Evolutionary conservation across 345 rosid genomes (phyloP).

Genomic region (Eucalyptus polybractea): DNA sequence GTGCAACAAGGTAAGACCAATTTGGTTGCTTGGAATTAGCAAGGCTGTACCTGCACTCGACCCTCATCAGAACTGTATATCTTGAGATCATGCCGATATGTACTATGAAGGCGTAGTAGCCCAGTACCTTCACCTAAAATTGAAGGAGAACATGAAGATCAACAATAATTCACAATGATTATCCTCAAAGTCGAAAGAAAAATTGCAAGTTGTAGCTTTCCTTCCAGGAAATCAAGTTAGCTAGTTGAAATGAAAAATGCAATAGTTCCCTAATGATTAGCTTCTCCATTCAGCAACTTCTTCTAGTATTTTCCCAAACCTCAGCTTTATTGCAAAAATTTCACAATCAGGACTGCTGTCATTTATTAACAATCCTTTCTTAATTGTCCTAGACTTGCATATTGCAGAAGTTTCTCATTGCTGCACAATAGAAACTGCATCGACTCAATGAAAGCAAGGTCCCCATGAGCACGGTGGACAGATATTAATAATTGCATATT

Average conservation of each 20-base stretch:
- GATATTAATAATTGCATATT: not conserved
- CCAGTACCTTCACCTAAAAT: conserved; percentile 96
- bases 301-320: not conserved
- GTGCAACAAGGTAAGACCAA: not conserved
- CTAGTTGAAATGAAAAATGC: not conserved
- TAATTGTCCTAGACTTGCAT: not conserved
- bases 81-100: conserved; percentile 98
- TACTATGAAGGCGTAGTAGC: conserved; percentile 94
- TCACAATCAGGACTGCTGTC: not conserved
- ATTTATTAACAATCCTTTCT: not conserved
- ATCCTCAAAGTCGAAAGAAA: not conserved
- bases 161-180: not conserved
- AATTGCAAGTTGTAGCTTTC: not conserved
- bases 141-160: not conserved
- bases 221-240: not conserved
- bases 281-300: not conserved
- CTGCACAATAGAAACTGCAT: not conserved
- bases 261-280: not conserved
- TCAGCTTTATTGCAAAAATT: not conserved
- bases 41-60: conserved; percentile 77
- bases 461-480: not conserved
- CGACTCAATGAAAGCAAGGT: not conserved
- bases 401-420: not conserved
- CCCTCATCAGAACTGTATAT: conserved; percentile 99
- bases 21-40: not conserved